phyloP scores from a whole-genome alignment of 177 flowering plant genomes.

The Vitis hybrid region DNA sequence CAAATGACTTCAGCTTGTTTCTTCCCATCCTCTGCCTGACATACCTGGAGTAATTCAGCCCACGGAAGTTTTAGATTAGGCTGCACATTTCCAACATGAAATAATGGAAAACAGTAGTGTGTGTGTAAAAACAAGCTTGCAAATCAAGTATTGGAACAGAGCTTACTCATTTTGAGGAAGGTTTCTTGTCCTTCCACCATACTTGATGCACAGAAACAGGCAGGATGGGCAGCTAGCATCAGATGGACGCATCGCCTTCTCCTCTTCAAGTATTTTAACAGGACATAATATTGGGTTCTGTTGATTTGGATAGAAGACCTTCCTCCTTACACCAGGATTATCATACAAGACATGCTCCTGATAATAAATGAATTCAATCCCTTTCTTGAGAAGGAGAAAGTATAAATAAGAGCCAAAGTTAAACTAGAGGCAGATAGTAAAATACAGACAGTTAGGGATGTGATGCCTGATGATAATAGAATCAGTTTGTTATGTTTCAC shows the following conservation, averaged over 20 bases:
- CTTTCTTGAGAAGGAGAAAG: background rate
- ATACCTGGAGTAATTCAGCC: conserved; percentile 34
- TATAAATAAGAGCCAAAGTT: background rate
- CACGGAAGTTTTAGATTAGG: background rate
- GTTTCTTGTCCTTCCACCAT: conserved; percentile 68
- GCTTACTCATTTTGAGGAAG: conserved; percentile 74
- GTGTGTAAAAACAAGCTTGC: background rate
- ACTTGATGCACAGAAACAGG: conserved; percentile 63
- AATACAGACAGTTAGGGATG: too few species aligned
- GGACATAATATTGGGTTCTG: conserved; percentile 54
- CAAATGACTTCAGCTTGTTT: conserved; percentile 63
- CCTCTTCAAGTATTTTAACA: conserved; percentile 60
- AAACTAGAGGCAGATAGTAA: background rate
- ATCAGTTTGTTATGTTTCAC: too few species aligned
- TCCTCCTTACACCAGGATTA: conserved; percentile 53
- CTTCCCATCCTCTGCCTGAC: conserved; percentile 65
- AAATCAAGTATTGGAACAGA: background rate
- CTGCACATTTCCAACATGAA: background rate
- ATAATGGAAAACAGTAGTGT: too few species aligned
- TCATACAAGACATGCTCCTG: conserved; percentile 68
- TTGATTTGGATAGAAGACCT: conserved; percentile 53
- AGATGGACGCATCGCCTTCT: conserved; percentile 59
- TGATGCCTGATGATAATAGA: background rate
- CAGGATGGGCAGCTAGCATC: conserved; percentile 58
- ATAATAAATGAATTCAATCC: conserved; percentile 1